These are phyloP conservation scores for Coemansia sp. DNA, from an alignment of 192 early-diverging fungal species.

Conservation along the genomic window DNA sequence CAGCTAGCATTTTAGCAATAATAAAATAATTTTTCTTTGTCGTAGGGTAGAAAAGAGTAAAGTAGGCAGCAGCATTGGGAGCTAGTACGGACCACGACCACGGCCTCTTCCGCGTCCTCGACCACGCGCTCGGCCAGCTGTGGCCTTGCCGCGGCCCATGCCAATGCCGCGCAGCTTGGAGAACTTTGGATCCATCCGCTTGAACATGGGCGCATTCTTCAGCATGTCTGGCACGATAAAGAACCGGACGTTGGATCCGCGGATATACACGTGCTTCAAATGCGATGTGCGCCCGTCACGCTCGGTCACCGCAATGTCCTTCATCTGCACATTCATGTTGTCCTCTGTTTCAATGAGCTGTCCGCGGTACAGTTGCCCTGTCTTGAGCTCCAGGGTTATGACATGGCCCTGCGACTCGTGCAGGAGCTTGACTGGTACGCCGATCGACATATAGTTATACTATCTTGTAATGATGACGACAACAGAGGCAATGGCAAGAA, in stretches of 20 bases:
- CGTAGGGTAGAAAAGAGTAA: background rate
- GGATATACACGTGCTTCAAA: slow-evolving; percentile 94
- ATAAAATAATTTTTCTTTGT: background rate
- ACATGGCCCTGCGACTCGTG: slow-evolving; percentile 98
- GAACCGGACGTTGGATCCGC: slow-evolving; percentile 90
- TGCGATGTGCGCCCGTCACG: slow-evolving; percentile 91
- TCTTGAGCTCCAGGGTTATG: slow-evolving; percentile 94
- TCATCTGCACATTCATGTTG: slow-evolving; percentile 99
- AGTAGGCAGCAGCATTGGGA: background rate
- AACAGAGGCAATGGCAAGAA: background rate
- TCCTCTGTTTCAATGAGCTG: slow-evolving; percentile 95
- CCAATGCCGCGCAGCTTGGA: slow-evolving; percentile 57
- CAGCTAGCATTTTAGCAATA: background rate
- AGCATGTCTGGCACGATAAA: slow-evolving; percentile 99
- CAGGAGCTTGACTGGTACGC: slow-evolving; percentile 92
- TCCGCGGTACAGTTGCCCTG: slow-evolving; percentile 92
- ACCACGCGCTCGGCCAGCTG: slow-evolving; percentile 21
- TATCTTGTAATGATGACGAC: background rate
- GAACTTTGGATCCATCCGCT: slow-evolving; percentile 77
- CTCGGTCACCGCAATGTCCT: slow-evolving; percentile 89
- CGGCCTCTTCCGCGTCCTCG: slow-evolving; percentile 30
- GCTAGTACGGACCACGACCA: slow-evolving; percentile 34
- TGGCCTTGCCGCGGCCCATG: slow-evolving; percentile 50
- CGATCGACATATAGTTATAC: slow-evolving; percentile 72
- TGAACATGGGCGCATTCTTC: slow-evolving; percentile 99